Base-by-base conservation (phyloP, 306 rosid genomes). In the Crataegus laevigata region DNA sequence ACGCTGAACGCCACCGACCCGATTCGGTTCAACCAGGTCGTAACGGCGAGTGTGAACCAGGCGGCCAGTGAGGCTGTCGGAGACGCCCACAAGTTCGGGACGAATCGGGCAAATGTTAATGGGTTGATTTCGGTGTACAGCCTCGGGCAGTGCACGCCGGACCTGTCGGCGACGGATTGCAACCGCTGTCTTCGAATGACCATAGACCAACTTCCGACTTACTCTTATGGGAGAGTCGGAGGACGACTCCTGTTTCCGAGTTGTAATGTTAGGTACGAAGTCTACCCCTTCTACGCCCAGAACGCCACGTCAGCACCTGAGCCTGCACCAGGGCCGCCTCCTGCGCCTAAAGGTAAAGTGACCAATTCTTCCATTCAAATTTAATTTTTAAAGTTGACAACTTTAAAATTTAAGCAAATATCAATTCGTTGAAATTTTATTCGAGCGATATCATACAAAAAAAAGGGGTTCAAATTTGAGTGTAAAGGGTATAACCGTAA, bases 61-160 rank as follows among this genome's bases (percentile, higher is more conserved):
- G n/a, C 42, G 28, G n/a, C 43, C 13, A 3, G 4, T 1, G 40
- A 11, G 22, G 69, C 57, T 0, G 12, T 7, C 52, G 13, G 21
- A 5, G 66, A 10, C 0, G 32, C 29, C 2, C 18, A 8, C 3
- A 74, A 71, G 40, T 78, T 32, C 13, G 76, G 69, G 25, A 50
- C 77, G 5, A 67, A 19, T 11, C 30, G 73, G 22, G 25, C 15
- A 12, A 40, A 7, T 9, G 24, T 63, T 5, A 22, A 18, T 11
- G 22, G 29, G 21, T 69, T 29, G 30, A 29, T 29, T 29, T 29
- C 30, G 30, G 30, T 29, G 30, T 29, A 29, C 30, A 29, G 30
- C 28, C 45, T 74, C 8, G 36, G 79, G 55, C 85, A 78, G 74
- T 82, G 85, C 71, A 78, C 80, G n/a, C 71, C 47, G 71, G 82